These are phyloP conservation scores for Trichophyton benhamiae DNA, from an alignment of 2,329 filamentous ascomycete species.

Conservation along the genomic window DNA sequence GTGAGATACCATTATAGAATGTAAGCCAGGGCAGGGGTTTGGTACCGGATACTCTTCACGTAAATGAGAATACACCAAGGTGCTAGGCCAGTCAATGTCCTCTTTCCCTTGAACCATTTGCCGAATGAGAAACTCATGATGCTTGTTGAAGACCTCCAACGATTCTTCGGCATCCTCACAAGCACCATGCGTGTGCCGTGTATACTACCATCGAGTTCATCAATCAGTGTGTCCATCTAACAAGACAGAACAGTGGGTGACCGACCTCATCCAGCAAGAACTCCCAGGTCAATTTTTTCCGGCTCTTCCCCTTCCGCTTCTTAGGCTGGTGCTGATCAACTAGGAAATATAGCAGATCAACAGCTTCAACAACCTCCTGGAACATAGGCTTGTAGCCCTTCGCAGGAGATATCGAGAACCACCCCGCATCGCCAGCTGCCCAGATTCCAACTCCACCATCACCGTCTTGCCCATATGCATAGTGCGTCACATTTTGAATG, in stretches of 20 bases:
- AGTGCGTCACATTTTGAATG: conserved; percentile 38
- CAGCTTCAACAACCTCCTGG: conserved; percentile 46
- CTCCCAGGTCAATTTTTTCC: conserved; percentile 28
- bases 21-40: not conserved
- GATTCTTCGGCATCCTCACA: conserved; percentile 36
- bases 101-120: conserved; percentile 37
- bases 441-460: conserved; percentile 47
- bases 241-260: not conserved
- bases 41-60: conserved; percentile 32
- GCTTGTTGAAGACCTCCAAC: conserved; percentile 35
- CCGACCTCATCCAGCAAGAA: conserved; percentile 31
- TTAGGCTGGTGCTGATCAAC: conserved; percentile 44
- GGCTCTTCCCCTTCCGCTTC: conserved; percentile 22
- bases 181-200: conserved; percentile 30
- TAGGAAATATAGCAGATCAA: conserved; percentile 49
- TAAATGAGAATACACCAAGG: conserved; percentile 34
- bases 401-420: conserved; percentile 47
- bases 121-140: conserved; percentile 35
- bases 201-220: conserved; percentile 22
- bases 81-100: conserved; percentile 33
- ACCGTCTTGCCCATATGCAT: conserved; percentile 40
- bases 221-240: not conserved
- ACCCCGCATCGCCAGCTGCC: conserved; percentile 50
- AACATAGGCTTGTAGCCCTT: conserved; percentile 42
- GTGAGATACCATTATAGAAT: conserved; percentile 1